phyloP scores from a whole-genome alignment of 352 stramenopile genomes.

The Phytophthora agathidicida region DNA sequence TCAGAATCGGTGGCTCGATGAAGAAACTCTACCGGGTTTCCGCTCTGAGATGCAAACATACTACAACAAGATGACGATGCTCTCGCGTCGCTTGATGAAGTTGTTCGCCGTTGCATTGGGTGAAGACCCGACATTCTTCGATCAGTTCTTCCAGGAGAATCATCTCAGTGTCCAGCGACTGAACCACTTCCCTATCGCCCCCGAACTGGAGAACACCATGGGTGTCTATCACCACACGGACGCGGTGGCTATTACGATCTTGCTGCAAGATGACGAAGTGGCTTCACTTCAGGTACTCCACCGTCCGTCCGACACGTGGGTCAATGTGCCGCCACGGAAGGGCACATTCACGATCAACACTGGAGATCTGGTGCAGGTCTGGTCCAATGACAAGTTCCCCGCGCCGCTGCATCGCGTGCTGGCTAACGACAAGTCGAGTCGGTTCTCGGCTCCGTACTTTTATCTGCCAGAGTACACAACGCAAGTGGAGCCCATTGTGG shows the following conservation, averaged over 20 bases:
- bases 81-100: constrained; percentile 60
- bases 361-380: constrained; percentile 68
- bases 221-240: constrained; percentile 72
- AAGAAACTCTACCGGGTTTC: constrained; percentile 61
- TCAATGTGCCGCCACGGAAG: constrained; percentile 45
- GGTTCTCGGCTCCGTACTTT: constrained; percentile 70
- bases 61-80: constrained; percentile 58
- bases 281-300: constrained; percentile 64
- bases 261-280: constrained; percentile 71
- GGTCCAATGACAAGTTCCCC: constrained; percentile 61
- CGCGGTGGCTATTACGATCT: constrained; percentile 57
- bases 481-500: constrained; percentile 66
- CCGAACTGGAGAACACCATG: constrained; percentile 53
- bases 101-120: constrained; percentile 65
- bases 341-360: constrained; percentile 63
- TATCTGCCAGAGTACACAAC: constrained; percentile 75
- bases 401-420: constrained; percentile 62
- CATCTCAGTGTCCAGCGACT: constrained; percentile 92
- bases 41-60: constrained; percentile 48
- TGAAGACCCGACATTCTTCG: constrained; percentile 56
- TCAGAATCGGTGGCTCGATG: constrained; percentile 84
- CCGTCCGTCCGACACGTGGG: constrained; percentile 52
- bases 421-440: constrained; percentile 35
- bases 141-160: constrained; percentile 60
- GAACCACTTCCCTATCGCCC: constrained; percentile 91